Evolutionary conservation across 305 asterid genomes (phyloP).

Genomic region (Andrographis paniculata): DNA sequence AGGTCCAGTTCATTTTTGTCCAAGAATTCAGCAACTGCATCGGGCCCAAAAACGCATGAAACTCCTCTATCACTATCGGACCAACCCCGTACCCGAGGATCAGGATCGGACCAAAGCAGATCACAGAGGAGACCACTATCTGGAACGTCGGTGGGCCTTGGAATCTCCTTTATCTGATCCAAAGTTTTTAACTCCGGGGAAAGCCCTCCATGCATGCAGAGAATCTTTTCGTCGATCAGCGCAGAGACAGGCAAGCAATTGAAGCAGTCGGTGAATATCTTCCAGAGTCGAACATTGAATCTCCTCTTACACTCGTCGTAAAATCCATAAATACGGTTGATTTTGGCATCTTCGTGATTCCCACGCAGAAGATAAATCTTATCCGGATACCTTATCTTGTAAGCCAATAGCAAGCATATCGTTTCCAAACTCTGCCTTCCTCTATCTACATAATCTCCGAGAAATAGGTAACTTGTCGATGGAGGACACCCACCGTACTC

Average conservation of each 20-base stretch:
- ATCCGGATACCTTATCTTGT: not conserved
- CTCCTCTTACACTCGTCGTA: not conserved
- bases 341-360: not conserved
- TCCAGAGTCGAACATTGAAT: not conserved
- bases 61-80: not conserved
- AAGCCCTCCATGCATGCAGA: not conserved
- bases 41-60: not conserved
- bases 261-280: not conserved
- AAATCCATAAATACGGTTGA: not conserved
- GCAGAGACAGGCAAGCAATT: not conserved
- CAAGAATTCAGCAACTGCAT: not conserved
- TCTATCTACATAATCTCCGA: not conserved
- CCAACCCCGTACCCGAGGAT: not conserved
- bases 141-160: not conserved
- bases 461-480: not conserved
- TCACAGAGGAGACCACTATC: not conserved
- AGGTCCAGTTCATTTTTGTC: not conserved
- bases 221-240: not conserved
- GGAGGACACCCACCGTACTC: not conserved
- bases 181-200: conserved; percentile 1
- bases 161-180: not conserved
- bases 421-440: not conserved
- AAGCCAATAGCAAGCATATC: not conserved
- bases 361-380: not conserved
- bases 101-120: conserved; percentile 1